These are phyloP conservation scores for Xylaria sp. DNA, from an alignment of 2,329 filamentous ascomycete genomes.

Conservation along the genomic window DNA sequence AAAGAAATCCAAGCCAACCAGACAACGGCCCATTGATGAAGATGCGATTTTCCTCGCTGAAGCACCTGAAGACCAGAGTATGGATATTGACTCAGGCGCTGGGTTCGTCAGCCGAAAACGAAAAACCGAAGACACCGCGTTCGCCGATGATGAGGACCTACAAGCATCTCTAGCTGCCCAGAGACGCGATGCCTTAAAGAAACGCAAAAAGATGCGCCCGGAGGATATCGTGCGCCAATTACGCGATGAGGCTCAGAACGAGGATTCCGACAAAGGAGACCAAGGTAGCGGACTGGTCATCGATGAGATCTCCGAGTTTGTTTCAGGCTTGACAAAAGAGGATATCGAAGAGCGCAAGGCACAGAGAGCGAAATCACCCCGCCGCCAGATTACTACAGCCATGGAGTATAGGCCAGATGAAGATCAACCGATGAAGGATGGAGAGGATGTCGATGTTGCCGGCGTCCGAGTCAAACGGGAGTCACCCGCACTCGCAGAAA, in stretches of 20 bases:
- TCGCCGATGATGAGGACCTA: constrained; percentile 92
- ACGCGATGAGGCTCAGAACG: constrained; percentile 68
- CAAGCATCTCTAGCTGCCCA: constrained; percentile 88
- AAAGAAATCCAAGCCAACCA: constrained; percentile 82
- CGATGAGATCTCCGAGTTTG: constrained; percentile 94
- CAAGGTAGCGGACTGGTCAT: constrained; percentile 78
- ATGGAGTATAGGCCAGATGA: constrained; percentile 60
- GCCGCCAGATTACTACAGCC: constrained; percentile 54
- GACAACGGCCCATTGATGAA: constrained; percentile 74
- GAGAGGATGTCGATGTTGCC: constrained; percentile 56
- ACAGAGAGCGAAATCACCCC: constrained; percentile 56
- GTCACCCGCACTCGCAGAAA: constrained; percentile 55
- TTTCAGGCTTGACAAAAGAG: constrained; percentile 81
- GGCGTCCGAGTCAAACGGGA: constrained; percentile 61
- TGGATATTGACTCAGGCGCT: constrained; percentile 79
- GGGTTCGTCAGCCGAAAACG: constrained; percentile 67
- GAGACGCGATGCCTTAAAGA: constrained; percentile 85
- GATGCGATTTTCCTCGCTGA: constrained; percentile 67
- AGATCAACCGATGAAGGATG: constrained; percentile 61
- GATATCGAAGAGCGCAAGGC: constrained; percentile 66
- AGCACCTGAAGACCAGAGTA: constrained; percentile 60
- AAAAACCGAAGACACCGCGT: constrained; percentile 72
- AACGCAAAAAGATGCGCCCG: constrained; percentile 85
- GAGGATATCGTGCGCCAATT: constrained; percentile 89
- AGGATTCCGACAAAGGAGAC: constrained; percentile 56